Evolutionary conservation across 768 basidiomycete species (phyloP), one percentile per base, ranked within the genome.

Genomic region (Dacryopinax primogenitus): DNA sequence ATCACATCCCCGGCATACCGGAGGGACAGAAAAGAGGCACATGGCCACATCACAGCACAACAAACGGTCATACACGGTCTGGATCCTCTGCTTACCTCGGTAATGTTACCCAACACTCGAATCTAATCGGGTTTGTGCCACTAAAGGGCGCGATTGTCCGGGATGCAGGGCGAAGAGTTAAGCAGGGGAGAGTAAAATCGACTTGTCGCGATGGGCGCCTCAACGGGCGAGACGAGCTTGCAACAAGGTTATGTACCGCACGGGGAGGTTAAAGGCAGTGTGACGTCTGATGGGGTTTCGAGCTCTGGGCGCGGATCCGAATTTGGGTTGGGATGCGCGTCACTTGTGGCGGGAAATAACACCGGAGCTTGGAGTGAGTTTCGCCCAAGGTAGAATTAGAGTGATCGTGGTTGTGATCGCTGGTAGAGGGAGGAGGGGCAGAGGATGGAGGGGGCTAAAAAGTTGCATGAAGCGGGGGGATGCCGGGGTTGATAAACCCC

Each of bases 401-500:
- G 36, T 9, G 36, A 37, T 15, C 23, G 23, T 28, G 51, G 21
- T 2, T 23, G 51, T 11, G 51, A 13, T 47, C 12, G 45, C 12
- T 26, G 11, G 51, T 11, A 28, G 51, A 30, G 51, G 30, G 51
- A 58, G 51, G 51, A 58, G 51, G 26, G 26, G 51, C 51, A 58
- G 51, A 58, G 26, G 51, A 58, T 30, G 51, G 51, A 58, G 13
- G 51, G 23, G 13, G 51, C n/a, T n/a, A n/a, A n/a, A n/a, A n/a
- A n/a, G n/a, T n/a, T n/a, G n/a, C n/a, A n/a, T n/a, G n/a, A n/a
- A n/a, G n/a, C n/a, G n/a, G n/a, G n/a, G n/a, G n/a, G n/a, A n/a
- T n/a, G 30, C 13, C 51, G 26, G 51, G 51, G 51, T 58, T 58
- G 51, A 58, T 58, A 58, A 58, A 58, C n/a, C n/a, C n/a, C n/a